A percentile compares a stretch with the other conserved stretches of the same genome.
These are phyloP conservation scores for Sugiyamaella japonica DNA, from an alignment of 1,139 yeast species.

Conservation along the genomic window DNA sequence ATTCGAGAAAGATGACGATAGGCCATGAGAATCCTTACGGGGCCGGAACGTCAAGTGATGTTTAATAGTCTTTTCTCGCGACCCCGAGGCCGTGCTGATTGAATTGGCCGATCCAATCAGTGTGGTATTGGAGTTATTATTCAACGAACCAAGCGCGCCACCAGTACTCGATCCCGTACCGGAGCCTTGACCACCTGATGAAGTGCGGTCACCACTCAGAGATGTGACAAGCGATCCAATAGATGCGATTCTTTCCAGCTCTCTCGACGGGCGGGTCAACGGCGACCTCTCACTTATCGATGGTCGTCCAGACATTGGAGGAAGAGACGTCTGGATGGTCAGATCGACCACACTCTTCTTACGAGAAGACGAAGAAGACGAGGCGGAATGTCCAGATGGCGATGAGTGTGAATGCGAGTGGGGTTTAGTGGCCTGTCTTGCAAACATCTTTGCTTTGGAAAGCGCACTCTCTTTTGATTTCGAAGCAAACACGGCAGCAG, in stretches of 20 bases:
- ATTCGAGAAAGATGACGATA: constrained; percentile 51
- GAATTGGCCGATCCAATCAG: constrained; percentile 19
- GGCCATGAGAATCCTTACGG: constrained; percentile 43
- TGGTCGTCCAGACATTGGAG: constrained; percentile 33
- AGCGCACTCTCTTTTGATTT: constrained; percentile 37
- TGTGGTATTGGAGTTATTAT: constrained; percentile 1
- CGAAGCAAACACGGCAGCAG: constrained; percentile 37
- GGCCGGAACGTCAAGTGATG: constrained; percentile 45
- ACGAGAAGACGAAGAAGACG: constrained; percentile 25
- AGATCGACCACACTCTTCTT: constrained; percentile 37
- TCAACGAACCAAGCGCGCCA: not conserved
- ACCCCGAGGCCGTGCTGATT: constrained; percentile 5
- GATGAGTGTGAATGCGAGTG: constrained; percentile 25
- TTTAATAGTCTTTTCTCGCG: constrained; percentile 36
- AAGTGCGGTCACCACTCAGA: constrained; percentile 17
- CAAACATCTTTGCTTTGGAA: constrained; percentile 41
- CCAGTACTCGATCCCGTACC: constrained; percentile 2
- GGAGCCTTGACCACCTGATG: not conserved
- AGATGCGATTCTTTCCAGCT: constrained; percentile 47
- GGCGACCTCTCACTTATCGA: constrained; percentile 44
- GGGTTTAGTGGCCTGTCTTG: constrained; percentile 39
- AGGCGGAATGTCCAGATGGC: constrained; percentile 19
- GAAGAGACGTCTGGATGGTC: constrained; percentile 37
- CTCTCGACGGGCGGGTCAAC: constrained; percentile 45
- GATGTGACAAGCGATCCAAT: constrained; percentile 36